Conservation (phyloP, 2,329 filamentous ascomycete genomes). For the Chaetomium olivaceum region DNA sequence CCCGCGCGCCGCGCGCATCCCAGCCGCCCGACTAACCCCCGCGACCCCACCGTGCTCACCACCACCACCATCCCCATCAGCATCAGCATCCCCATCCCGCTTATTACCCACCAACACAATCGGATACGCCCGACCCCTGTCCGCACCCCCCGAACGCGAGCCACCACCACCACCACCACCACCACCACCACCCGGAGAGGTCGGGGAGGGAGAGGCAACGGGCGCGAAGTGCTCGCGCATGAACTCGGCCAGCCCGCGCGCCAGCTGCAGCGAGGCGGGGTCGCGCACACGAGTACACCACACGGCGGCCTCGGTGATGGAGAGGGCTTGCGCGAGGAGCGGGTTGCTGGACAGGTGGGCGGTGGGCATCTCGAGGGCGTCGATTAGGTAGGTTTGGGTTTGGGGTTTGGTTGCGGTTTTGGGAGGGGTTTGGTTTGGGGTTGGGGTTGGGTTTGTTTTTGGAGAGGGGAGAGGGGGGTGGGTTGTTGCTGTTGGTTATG, state of each 20-base stretch:
- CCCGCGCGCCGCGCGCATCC: constrained; percentile 31
- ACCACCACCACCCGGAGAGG: no score
- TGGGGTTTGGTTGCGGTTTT: neutral
- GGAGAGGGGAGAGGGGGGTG: no score
- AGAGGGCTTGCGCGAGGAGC: constrained; percentile 41
- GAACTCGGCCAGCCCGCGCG: constrained; percentile 33
- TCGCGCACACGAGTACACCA: constrained; percentile 41
- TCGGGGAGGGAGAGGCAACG: no score
- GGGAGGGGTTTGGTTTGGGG: neutral
- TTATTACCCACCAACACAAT: constrained; percentile 42
- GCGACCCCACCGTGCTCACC: constrained; percentile 19
- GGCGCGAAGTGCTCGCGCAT: constrained; percentile 29
- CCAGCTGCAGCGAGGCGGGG: constrained; percentile 34
- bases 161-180: no score
- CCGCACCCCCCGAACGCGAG: neutral
- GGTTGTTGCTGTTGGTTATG: no score
- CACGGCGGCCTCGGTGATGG: constrained; percentile 45
- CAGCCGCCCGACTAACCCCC: constrained; percentile 39
- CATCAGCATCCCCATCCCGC: constrained; percentile 37
- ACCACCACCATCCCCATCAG: neutral
- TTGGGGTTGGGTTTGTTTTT: neutral
- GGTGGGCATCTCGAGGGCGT: constrained; percentile 42
- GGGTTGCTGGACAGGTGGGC: constrained; percentile 38
- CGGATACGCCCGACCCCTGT: constrained; percentile 34
- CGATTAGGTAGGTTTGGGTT: constrained; percentile 37